Evolutionary conservation across 2,329 filamentous ascomycete genomes (phyloP).

Genomic region (Orbilia quercus): DNA sequence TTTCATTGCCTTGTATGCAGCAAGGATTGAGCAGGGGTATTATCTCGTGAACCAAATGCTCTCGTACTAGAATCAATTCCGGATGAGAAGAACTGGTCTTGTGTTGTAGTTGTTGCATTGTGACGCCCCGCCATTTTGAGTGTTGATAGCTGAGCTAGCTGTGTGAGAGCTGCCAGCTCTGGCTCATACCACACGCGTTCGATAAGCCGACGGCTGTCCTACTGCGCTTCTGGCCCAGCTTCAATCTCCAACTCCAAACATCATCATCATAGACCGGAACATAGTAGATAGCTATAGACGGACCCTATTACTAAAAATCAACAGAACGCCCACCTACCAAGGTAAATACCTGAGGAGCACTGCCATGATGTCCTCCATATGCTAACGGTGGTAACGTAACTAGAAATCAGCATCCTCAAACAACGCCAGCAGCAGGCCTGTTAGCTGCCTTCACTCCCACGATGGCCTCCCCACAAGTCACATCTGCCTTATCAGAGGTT

Average conservation of each 20-base stretch:
- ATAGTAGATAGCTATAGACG: too few species aligned
- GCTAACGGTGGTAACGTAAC: neutral
- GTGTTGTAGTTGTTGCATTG: constrained; percentile 3
- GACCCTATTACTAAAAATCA: too few species aligned
- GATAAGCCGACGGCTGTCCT: neutral
- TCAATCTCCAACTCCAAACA: neutral
- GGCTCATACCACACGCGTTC: neutral
- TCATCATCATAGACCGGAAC: neutral
- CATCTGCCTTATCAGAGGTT: constrained; percentile 40
- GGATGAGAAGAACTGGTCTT: neutral
- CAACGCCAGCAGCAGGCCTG: neutral
- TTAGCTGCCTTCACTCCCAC: constrained; percentile 6
- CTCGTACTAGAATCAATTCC: too few species aligned
- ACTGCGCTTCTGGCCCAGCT: constrained; percentile 8
- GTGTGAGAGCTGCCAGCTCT: neutral
- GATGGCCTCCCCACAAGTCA: constrained; percentile 53
- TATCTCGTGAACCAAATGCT: too few species aligned
- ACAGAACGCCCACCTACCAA: too few species aligned
- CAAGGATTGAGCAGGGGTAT: too few species aligned
- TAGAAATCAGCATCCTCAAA: neutral
- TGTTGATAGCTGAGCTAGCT: neutral
- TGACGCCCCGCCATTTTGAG: neutral
- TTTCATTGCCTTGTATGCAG: too few species aligned
- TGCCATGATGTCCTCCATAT: neutral
- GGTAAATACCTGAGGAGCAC: too few species aligned